Percentiles rank a stretch among this genome's conserved stretches.
These are phyloP conservation scores for Xylaria venustula DNA, from an alignment of 495 filamentous ascomycete species.

Conservation along the genomic window DNA sequence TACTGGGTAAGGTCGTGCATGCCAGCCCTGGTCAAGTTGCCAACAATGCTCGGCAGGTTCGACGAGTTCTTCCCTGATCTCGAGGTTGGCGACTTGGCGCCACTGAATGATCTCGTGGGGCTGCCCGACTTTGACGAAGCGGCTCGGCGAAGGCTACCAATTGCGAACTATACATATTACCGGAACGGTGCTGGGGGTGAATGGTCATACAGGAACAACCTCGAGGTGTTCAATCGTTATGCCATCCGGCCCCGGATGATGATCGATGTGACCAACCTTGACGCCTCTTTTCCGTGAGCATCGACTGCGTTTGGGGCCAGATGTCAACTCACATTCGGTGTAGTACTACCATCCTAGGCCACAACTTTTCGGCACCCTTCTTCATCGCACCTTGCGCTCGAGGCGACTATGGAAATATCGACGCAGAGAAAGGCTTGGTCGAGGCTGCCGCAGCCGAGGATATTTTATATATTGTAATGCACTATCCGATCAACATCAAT, in stretches of 20 bases:
- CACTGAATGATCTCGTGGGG: conserved; percentile 19
- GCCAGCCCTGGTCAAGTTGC: not conserved
- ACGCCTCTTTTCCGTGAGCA: conserved; percentile 8
- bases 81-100: conserved; percentile 21
- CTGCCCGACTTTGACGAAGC: conserved; percentile 39
- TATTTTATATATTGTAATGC: conserved; percentile 26
- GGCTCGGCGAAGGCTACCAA: conserved; percentile 28
- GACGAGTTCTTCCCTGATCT: conserved; percentile 10
- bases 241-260: conserved; percentile 24
- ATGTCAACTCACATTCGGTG: no score
- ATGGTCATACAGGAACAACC: conserved; percentile 41
- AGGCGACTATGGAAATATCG: conserved; percentile 24
- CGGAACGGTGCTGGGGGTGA: conserved; percentile 36
- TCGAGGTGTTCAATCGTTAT: conserved; percentile 35
- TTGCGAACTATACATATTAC: conserved; percentile 32
- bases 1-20: conserved; percentile 22
- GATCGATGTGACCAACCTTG: conserved; percentile 31
- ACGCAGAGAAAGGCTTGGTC: conserved; percentile 28
- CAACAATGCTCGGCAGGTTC: no score
- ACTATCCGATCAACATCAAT: not conserved
- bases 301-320: not conserved
- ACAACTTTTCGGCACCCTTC: conserved; percentile 31
- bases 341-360: conserved; percentile 16
- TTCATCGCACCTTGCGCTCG: conserved; percentile 30
- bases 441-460: conserved; percentile 20